Evolutionary conservation across 2,329 filamentous ascomycete species (phyloP).

Genomic region (Colletotrichum sp.): DNA sequence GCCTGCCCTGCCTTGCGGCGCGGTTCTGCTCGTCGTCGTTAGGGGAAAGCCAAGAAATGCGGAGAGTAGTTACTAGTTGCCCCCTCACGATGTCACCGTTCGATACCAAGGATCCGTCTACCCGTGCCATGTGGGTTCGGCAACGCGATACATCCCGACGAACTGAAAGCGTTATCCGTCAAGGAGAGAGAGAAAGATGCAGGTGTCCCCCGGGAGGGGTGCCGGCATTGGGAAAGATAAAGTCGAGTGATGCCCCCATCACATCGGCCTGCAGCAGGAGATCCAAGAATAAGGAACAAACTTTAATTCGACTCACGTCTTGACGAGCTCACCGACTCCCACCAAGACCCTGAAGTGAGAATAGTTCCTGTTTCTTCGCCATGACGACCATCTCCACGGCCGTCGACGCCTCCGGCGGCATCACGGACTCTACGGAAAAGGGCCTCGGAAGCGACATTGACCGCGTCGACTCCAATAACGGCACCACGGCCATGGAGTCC

Average conservation of each 20-base stretch:
- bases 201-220: not conserved
- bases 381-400: conserved; percentile 2
- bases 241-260: not conserved
- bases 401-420: not conserved
- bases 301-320: not conserved
- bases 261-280: not conserved
- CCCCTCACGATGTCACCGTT: not conserved
- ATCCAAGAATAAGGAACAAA: not conserved
- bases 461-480: conserved; percentile 8
- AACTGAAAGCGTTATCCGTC: not conserved
- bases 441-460: conserved; percentile 6
- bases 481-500: conserved; percentile 19
- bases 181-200: not conserved
- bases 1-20: not conserved
- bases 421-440: not conserved
- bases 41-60: not conserved
- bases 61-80: not conserved
- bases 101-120: not conserved
- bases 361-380: not conserved
- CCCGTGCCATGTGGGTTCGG: not conserved
- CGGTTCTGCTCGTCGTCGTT: not conserved
- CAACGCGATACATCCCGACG: not conserved
- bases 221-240: not conserved
- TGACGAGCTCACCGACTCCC: not conserved
- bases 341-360: not conserved